Conservation (phyloP, 2,329 filamentous ascomycete species). For the Ophiobolus disseminans region DNA sequence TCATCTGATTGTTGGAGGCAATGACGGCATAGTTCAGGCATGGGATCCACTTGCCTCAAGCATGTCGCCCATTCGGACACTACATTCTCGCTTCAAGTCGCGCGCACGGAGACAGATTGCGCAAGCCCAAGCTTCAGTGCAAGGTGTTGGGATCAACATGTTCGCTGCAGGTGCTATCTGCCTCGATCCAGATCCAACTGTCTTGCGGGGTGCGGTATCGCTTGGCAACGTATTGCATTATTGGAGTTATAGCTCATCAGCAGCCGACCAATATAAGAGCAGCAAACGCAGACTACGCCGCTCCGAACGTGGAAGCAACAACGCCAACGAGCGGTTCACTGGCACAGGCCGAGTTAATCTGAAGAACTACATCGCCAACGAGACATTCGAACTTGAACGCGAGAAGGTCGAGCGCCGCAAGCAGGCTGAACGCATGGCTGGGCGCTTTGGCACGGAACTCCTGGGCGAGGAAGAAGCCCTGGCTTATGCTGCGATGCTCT, state of each 20-base stretch:
- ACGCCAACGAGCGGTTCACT: conserved; percentile 63
- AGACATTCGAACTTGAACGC: conserved; percentile 77
- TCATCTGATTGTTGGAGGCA: conserved; percentile 91
- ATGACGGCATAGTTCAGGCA: conserved; percentile 91
- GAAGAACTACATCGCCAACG: conserved; percentile 83
- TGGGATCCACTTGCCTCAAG: conserved; percentile 95
- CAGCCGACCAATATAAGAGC: conserved; percentile 73
- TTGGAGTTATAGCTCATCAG: conserved; percentile 90
- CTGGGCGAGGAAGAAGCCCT: conserved; percentile 68
- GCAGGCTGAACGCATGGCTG: conserved; percentile 73
- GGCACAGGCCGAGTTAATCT: conserved; percentile 73
- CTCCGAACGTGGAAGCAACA: conserved; percentile 69
- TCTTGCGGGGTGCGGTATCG: conserved; percentile 84
- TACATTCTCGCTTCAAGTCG: conserved; percentile 84
- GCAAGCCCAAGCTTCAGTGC: conserved; percentile 71
- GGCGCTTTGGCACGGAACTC: conserved; percentile 84
- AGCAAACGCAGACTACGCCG: conserved; percentile 81
- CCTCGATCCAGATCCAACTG: conserved; percentile 85
- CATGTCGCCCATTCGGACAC: conserved; percentile 77
- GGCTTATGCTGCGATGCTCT: conserved; percentile 68
- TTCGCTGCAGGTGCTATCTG: conserved; percentile 83
- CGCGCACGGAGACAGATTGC: conserved; percentile 78
- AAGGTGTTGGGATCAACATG: conserved; percentile 75
- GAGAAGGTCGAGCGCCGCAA: conserved; percentile 72
- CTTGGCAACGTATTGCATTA: conserved; percentile 87